Evolutionary conservation across 1,139 yeast genomes (phyloP).

Genomic region (Kazachstania sp.): DNA sequence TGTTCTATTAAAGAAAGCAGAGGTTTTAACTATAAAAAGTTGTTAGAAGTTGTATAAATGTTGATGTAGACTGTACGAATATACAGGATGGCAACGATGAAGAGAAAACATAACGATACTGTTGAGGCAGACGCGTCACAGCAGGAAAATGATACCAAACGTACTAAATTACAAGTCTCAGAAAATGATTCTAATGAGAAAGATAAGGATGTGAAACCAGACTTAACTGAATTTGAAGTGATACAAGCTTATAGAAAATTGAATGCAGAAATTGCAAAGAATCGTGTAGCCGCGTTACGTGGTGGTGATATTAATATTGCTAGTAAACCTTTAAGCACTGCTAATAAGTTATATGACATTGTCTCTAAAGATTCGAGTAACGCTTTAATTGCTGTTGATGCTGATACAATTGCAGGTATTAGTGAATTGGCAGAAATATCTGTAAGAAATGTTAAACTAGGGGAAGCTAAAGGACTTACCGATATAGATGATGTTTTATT

Average conservation of each 20-base stretch:
- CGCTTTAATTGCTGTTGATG: conserved; percentile 39
- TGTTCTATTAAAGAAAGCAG: too few relatives aligned
- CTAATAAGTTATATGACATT: conserved; percentile 34
- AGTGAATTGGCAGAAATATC: conserved; percentile 43
- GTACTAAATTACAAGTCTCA: neutral
- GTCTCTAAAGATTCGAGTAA: conserved; percentile 32
- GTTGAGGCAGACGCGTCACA: too few relatives aligned
- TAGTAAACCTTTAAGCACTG: conserved; percentile 29
- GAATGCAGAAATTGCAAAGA: conserved; percentile 31
- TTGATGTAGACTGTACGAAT: too few relatives aligned
- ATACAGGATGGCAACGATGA: too few relatives aligned
- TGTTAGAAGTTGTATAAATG: too few relatives aligned
- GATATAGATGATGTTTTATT: conserved; percentile 41
- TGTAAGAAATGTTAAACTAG: conserved; percentile 50
- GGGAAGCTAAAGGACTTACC: conserved; percentile 43
- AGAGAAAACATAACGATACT: too few relatives aligned
- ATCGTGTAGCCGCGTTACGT: conserved; percentile 35
- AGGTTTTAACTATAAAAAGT: too few relatives aligned
- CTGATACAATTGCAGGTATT: conserved; percentile 38
- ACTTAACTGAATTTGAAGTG: conserved; percentile 17
- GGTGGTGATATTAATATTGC: conserved; percentile 38
- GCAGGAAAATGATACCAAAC: neutral
- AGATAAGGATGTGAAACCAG: neutral
- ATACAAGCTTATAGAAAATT: conserved; percentile 31
- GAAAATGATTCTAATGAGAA: too few relatives aligned